Base-by-base conservation (phyloP, 352 stramenopile species). In the Phytophthora cactorum region DNA sequence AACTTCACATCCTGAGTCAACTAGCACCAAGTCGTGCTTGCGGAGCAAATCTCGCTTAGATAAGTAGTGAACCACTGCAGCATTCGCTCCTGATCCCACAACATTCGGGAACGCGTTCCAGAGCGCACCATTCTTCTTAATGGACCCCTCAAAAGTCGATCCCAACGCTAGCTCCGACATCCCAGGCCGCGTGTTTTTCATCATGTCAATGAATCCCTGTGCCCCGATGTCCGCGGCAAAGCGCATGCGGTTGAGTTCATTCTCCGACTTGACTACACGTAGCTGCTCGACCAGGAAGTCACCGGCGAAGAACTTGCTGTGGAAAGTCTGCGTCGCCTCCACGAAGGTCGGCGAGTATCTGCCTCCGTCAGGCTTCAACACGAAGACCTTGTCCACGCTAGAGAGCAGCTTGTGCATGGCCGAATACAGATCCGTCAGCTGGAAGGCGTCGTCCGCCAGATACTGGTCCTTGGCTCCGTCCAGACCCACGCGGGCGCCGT, bases 31-130 rank as follows among this genome's bases (percentile, higher is more conserved):
- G n/a, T 95, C 87, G 34, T 89, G 58, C 8, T 77, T 38, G 2
- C 71, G 50, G 0, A 95, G 63, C 49, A 92, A 51, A 36, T 81
- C 77, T 29, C 87, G 82, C 68, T 95, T 95, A 3, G 84, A 67
- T 9, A 95, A 64, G 59, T 95, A 95, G 66, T 95, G 87, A 56
- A 95, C 92, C 28, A 95, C 81, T 2, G 87, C 85, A n/a, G 84
- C 87, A 60, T 95, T 95, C 2, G 82, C 61, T 27, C 87, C 87
- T 1, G 82, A 77, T 5, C 85, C 87, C 14, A 95, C 87, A n/a
- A 95, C 87, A 34, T 88, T 91, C 39, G 87, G 87, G 63, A 95
- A 95, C 50, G 87, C 88, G 41, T 90, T 90, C 77, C 85, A 92
- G 5, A 91, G 66, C 32, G 87, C 85, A 7, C 87, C 87, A 50